Conservation (phyloP, 1,139 yeast genomes). For the Hanseniaspora sp. region DNA sequence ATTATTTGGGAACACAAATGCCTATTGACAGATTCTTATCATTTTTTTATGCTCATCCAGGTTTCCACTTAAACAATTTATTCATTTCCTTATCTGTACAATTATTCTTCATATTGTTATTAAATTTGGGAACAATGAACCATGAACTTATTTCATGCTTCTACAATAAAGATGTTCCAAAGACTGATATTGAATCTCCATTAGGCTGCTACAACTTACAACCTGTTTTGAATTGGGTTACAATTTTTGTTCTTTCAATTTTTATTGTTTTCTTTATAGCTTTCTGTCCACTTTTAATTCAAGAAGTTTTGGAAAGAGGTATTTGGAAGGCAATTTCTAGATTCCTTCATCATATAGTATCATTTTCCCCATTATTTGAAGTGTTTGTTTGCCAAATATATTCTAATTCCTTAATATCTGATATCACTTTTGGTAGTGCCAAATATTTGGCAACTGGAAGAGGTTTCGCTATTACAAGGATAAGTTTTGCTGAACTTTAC, state of each 20-base stretch:
- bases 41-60: conserved; percentile 85
- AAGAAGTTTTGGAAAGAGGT: conserved; percentile 73
- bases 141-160: conserved; percentile 51
- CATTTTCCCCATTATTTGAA: conserved; percentile 75
- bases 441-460: conserved; percentile 74
- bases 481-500: conserved; percentile 49
- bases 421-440: conserved; percentile 74
- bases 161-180: conserved; percentile 43
- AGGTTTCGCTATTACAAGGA: conserved; percentile 67
- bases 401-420: conserved; percentile 56
- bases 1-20: conserved; percentile 64
- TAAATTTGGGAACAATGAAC: conserved; percentile 56
- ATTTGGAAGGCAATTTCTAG: conserved; percentile 49
- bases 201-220: conserved; percentile 63
- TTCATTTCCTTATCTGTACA: conserved; percentile 68
- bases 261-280: conserved; percentile 77
- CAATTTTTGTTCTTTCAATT: conserved; percentile 68
- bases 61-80: conserved; percentile 74
- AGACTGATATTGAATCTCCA: conserved; percentile 53
- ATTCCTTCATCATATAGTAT: conserved; percentile 51
- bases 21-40: conserved; percentile 74
- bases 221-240: conserved; percentile 72
- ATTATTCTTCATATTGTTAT: conserved; percentile 53
- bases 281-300: conserved; percentile 66
- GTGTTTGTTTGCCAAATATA: conserved; percentile 80